Base-by-base conservation (phyloP, 163 green algal species). In the Prototheca wickerhamii region DNA sequence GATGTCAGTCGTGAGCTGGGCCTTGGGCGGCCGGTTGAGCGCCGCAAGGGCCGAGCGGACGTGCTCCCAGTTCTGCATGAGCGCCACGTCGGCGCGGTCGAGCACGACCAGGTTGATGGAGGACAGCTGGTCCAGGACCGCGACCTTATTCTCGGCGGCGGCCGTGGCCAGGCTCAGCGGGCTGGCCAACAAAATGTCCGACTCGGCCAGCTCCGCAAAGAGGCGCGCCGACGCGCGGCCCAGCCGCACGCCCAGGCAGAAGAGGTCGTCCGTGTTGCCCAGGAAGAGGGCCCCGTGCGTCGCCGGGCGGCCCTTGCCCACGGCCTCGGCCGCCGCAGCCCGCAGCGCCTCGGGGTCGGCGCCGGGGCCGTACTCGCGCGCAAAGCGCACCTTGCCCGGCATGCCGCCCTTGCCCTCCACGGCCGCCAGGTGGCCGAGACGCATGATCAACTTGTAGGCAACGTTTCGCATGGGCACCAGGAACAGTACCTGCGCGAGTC, bases 61-160 rank as follows among this genome's bases (percentile, higher is more conserved):
- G 68, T 98, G 92, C 12, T 70, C 50, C 92, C 90, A 98, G 73
- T 89, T 79, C 78, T 97, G 91, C 91, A 98, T 97, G 30, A 81
- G 68, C 72, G 96, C 76, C 28, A 97, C 76, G 72, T 98, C 91
- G 4, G 84, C 80, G 0, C 89, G 70, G 66, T 92, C 88, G 2
- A 96, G 50, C 21, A 97, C 73, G 15, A 87, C 57, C 2, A 98
- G 58, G 72, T 98, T 87, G 10, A 95, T 82, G 29, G 75, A 86
- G 2, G 76, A 86, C 65, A 95, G 71, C 12, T 91, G 90, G 76
- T 95, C 88, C 40, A 40, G 65, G 26, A 28, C 56, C 23, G 54
- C 21, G 26, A 32, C 52, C 25, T 58, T 54, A 28, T 69, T 58
- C 37, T 60, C 51, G 12, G 63, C 32, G 18, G 76, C 80, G 46